phyloP scores from a whole-genome alignment of 768 basidiomycete genomes.

The Dioszegia crocea region DNA sequence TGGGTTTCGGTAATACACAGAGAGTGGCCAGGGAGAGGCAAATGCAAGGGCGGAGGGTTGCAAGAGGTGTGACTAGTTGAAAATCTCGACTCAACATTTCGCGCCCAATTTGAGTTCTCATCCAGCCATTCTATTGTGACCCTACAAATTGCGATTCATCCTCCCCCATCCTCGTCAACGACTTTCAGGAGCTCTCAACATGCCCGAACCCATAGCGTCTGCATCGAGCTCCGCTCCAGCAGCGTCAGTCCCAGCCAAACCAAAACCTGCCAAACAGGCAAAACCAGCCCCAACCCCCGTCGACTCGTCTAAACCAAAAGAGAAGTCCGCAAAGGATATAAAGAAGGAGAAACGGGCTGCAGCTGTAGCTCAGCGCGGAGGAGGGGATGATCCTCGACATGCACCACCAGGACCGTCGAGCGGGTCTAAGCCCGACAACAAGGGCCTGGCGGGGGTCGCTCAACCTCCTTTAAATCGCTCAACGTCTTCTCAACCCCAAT shows the following conservation, averaged over 20 bases:
- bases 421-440: too few species aligned
- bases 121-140: too few species aligned
- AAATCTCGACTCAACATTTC: neutral
- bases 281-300: constrained; percentile 9
- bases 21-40: too few species aligned
- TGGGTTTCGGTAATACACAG: too few species aligned
- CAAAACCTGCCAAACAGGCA: constrained; percentile 9
- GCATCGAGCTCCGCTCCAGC: neutral
- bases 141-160: too few species aligned
- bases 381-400: constrained; percentile 5
- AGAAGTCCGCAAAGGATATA: constrained; percentile 40
- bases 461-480: neutral
- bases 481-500: too few species aligned
- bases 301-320: constrained; percentile 7
- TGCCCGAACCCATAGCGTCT: neutral
- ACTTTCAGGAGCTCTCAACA: too few species aligned
- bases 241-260: neutral
- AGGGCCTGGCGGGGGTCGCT: too few species aligned
- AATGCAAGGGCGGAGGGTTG: too few species aligned
- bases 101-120: neutral
- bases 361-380: constrained; percentile 39
- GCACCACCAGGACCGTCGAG: neutral
- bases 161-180: too few species aligned
- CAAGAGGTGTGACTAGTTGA: too few species aligned
- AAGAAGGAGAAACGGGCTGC: constrained; percentile 49